These are phyloP conservation scores for Candida lessepsii DNA, from an alignment of 805 yeast species.

Conservation along the genomic window DNA sequence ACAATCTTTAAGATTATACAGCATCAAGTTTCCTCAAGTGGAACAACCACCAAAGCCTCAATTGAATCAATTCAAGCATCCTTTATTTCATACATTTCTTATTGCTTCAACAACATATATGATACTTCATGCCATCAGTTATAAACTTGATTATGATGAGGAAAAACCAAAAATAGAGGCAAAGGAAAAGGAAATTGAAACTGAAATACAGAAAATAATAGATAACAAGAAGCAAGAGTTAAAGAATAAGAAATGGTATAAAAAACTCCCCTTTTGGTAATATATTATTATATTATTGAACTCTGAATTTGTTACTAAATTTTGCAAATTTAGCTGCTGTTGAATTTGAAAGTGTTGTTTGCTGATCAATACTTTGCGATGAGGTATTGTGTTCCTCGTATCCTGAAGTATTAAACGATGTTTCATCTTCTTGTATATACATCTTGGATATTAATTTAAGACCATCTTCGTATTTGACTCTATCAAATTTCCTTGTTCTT, in stretches of 20 bases:
- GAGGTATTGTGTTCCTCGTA: constrained; percentile 14
- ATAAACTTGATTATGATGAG: constrained; percentile 29
- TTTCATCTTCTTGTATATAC: constrained; percentile 21
- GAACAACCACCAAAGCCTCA: constrained; percentile 22
- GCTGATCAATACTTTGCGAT: constrained; percentile 19
- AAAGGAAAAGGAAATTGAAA: constrained; percentile 22
- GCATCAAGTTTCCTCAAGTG: constrained; percentile 6
- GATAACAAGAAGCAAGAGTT: constrained; percentile 24
- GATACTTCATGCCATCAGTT: constrained; percentile 34
- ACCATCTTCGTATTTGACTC: constrained; percentile 75
- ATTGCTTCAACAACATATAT: constrained; percentile 40
- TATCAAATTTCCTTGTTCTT: constrained; percentile 58
- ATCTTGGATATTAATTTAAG: constrained; percentile 56
- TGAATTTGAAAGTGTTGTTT: constrained; percentile 23
- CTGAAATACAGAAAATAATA: constrained; percentile 27
- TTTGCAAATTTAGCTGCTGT: constrained; percentile 34
- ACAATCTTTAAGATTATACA: background rate
- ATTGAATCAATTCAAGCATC: constrained; percentile 35
- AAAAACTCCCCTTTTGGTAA: constrained; percentile 4
- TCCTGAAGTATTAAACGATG: constrained; percentile 9
- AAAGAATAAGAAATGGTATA: constrained; percentile 15
- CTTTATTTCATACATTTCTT: constrained; percentile 38
- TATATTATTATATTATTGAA: constrained; percentile 12
- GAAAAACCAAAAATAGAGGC: constrained; percentile 18
- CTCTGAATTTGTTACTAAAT: constrained; percentile 22